Evolutionary conservation across 345 rosid genomes (phyloP), one percentile per base, ranked within the genome.

Genomic region (Acer yangbiense): DNA sequence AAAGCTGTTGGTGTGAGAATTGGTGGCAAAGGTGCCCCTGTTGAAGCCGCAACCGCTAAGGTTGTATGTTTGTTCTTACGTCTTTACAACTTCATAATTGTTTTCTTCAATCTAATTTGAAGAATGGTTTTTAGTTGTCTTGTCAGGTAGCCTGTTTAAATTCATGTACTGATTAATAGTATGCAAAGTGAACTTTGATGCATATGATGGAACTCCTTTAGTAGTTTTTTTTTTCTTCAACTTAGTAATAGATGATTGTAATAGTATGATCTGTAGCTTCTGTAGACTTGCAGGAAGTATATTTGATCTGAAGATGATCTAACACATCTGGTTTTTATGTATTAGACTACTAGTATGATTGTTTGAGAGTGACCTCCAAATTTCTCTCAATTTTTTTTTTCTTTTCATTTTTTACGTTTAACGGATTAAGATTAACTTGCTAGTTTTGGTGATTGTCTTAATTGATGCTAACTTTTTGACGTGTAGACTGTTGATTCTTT

Each of bases 1-100:
- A 92, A 91, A 85, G 93, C 99, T 62, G 83, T 80, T 60, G 97
- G 98, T 35, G 99, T 95, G 23, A 86, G 84, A 32, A 9, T 92
- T 73, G 93, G 94, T 62, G 89, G 88, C 76, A 66, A 71, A 65
- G 92, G 79, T 80, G 89, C 83, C 75, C 68, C 89, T 9, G 85
- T 78, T 77, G 84, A 84, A 72, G 77, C 88, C 63, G 85, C 82
- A 21, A 35, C 80, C n/a, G 76, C 65, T 48, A 73, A 85, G 79
- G 76, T 57, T 62, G 85, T 82, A 60, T 20, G 74, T 74, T 8
- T 27, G 18, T 41, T 60, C 18, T 55, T 27, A 43, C 46, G 8
- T 9, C 46, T 8, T 4, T 43, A 43, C 46, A 35, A 35, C 39
- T 35, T 43, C 8, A 6, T 43, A 43, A 43, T 2, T 43, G 46